A percentile compares a stretch with the other conserved stretches of the same genome.
phyloP scores from a whole-genome alignment of 2,329 filamentous ascomycete species.

The Cladosporium velox region DNA sequence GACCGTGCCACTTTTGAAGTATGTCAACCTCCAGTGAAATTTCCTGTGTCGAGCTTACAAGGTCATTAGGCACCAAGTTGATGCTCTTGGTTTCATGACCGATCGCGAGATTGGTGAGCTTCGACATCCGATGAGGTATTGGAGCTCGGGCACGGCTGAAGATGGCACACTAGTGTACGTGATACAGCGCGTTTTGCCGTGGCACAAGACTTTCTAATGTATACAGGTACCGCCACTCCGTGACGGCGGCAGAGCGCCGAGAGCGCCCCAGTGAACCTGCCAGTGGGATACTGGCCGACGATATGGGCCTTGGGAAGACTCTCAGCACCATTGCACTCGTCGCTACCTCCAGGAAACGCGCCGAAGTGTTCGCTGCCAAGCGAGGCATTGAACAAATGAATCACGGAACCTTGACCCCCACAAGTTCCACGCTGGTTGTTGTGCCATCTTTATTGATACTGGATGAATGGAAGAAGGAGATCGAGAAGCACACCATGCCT shows the following conservation, averaged over 20 bases:
- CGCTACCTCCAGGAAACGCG: slow-evolving; percentile 70
- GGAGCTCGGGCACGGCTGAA: neutral
- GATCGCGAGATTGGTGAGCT: neutral
- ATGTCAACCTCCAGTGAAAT: neutral
- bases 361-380: slow-evolving; percentile 29
- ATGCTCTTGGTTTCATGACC: slow-evolving; percentile 4
- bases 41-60: neutral
- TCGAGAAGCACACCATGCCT: slow-evolving; percentile 77
- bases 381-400: slow-evolving; percentile 23
- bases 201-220: neutral
- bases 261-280: neutral
- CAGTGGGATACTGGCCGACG: slow-evolving; percentile 88
- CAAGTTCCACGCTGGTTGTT: slow-evolving; percentile 75
- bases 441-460: slow-evolving; percentile 87
- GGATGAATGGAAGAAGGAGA: slow-evolving; percentile 96
- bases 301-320: slow-evolving; percentile 98
- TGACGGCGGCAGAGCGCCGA: slow-evolving; percentile 13
- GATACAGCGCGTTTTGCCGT: neutral
- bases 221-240: slow-evolving; percentile 18
- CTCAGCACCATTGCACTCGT: slow-evolving; percentile 97
- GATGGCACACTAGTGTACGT: slow-evolving; percentile 2
- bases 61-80: neutral
- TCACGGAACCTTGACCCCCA: slow-evolving; percentile 45
- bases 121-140: neutral
- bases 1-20: neutral